phyloP scores from a whole-genome alignment of 2,329 filamentous ascomycete genomes.

The Nectriaceae sp. region DNA sequence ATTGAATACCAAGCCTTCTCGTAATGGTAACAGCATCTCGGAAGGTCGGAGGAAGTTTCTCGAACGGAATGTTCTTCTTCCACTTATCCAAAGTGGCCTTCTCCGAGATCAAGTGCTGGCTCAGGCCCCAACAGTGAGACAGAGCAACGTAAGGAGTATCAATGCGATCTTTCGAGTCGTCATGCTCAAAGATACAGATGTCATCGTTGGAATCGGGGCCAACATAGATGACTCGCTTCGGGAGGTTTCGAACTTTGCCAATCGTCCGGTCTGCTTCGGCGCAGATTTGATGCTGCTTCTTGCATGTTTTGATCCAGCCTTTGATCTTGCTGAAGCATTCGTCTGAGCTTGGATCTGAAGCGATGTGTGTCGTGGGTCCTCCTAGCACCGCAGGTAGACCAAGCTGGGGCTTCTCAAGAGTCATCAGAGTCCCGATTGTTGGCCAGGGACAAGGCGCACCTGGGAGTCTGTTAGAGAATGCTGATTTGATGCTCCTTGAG shows the following conservation, averaged over 20 bases:
- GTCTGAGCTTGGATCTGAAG: constrained; percentile 12
- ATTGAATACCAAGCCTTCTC: constrained; percentile 19
- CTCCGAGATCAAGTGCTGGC: constrained; percentile 11
- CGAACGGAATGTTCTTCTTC: constrained; percentile 21
- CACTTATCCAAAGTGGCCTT: constrained; percentile 13
- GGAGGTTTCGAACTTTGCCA: constrained; percentile 8
- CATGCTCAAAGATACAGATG: constrained; percentile 18
- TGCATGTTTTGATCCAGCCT: constrained; percentile 19
- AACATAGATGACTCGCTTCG: constrained; percentile 22
- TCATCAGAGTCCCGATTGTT: constrained; percentile 18
- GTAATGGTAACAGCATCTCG: constrained; percentile 20
- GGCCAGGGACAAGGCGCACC: constrained; percentile 19
- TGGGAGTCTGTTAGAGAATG: not conserved
- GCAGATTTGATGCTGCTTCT: constrained; percentile 13
- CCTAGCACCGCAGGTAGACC: constrained; percentile 8
- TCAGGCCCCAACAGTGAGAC: constrained; percentile 26
- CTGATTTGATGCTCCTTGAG: no score
- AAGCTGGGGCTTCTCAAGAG: constrained; percentile 7
- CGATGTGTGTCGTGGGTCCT: constrained; percentile 15
- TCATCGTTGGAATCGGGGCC: constrained; percentile 15
- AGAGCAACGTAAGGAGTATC: constrained; percentile 19
- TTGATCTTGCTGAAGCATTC: constrained; percentile 16
- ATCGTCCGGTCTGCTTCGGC: constrained; percentile 10
- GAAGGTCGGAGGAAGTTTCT: constrained; percentile 16
- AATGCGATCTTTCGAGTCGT: constrained; percentile 6